Percentiles rank a stretch among this genome's conserved stretches.
Evolutionary conservation across 2,329 filamentous ascomycete species (phyloP).

Genomic region (Neocatenulostroma microsporum): DNA sequence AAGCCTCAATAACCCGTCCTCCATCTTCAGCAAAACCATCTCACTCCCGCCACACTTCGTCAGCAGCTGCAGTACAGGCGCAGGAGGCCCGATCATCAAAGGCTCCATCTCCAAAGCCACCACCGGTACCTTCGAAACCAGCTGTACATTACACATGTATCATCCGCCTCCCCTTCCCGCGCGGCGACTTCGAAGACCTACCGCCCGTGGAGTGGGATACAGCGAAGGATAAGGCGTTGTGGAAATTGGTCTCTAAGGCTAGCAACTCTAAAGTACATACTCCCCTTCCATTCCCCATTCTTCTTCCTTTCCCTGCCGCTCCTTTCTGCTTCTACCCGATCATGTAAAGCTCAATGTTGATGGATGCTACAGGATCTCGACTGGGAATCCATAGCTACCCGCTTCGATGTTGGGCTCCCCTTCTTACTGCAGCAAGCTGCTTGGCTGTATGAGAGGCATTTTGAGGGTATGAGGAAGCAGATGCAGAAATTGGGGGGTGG

Average conservation of each 20-base stretch:
- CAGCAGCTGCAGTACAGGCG: conserved; percentile 10
- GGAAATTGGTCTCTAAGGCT: conserved; percentile 79
- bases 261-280: conserved; percentile 53
- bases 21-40: conserved; percentile 13
- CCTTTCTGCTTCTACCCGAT: too few relatives aligned
- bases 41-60: conserved; percentile 19
- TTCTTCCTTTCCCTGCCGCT: too few relatives aligned
- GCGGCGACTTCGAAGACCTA: conserved; percentile 84
- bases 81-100: not conserved
- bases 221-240: conserved; percentile 76
- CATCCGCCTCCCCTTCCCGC: conserved; percentile 78
- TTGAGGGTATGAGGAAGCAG: conserved; percentile 82
- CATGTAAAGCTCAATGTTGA: too few relatives aligned
- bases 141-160: conserved; percentile 59
- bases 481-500: conserved; percentile 64
- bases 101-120: conserved; percentile 5
- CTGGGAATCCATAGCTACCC: conserved; percentile 46
- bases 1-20: conserved; percentile 14
- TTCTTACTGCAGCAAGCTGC: conserved; percentile 91
- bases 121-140: conserved; percentile 4
- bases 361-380: conserved; percentile 56
- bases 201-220: conserved; percentile 83
- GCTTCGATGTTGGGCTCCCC: conserved; percentile 75
- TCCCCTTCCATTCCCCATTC: too few relatives aligned
- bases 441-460: conserved; percentile 85